Evolutionary conservation across 352 stramenopile species (phyloP), one percentile per base, ranked within the genome.

Genomic region (Globisporangium rhizosaccharum): DNA sequence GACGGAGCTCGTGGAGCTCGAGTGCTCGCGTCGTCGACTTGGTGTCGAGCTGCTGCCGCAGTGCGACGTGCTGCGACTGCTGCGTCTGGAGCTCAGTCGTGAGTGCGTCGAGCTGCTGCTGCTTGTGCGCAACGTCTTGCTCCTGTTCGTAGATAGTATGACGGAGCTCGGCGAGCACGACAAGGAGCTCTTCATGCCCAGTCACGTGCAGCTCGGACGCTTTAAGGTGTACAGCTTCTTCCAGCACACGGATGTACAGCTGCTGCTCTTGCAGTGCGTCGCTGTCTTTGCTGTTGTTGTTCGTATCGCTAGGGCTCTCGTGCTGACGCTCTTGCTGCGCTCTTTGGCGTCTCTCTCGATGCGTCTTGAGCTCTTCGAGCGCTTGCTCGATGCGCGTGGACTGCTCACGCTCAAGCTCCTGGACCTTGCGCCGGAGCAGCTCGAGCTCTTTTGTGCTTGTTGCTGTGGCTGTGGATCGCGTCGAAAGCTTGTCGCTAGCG

Each of bases 111-210:
- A 76, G 11, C 12, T 55, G 7, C 9, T 23, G 47, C 23, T 36
- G 63, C 36, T 70, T 73, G 15, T 78, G 63, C 3, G 61, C 65
- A 8, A 89, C 47, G 39, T 85, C 75, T 25, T 79, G 76, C 42
- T 89, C 79, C 62, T 90, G 84, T 47, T 83, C 56, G 45, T 87
- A 89, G 30, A 90, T 87, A 3, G 82, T 92, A 44, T 94, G 82
- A 0, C 84, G 72, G 12, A 94, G 62, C 71, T 91, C 82, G 0
- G 79, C 79, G 14, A 93, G 67, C 11, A 93, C 82, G 14, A 91
- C 56, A 2, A 93, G 68, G 0, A 91, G 64, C 56, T 93, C 84
- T 59, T 90, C 84, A 51, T 93, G 82, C 3, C 80, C 82, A 3
- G 78, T 81, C 20, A 90, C 66, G 20, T 80, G 66, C 33, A 91